Evolutionary conservation across 2,329 filamentous ascomycete species (phyloP).

Genomic region (Phialocephala subalpina): DNA sequence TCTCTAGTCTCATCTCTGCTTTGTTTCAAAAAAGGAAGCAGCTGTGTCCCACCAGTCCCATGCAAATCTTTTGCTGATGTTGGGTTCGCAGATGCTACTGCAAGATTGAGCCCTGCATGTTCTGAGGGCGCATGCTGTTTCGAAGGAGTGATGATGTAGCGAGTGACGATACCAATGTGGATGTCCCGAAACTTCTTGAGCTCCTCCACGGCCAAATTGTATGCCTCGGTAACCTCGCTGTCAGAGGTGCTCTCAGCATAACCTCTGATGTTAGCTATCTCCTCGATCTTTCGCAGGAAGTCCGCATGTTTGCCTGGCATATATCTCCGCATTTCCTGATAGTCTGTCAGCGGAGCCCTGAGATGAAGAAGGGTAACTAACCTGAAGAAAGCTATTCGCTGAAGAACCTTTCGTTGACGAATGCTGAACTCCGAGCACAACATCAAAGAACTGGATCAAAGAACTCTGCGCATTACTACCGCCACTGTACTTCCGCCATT

Average conservation of each 20-base stretch:
- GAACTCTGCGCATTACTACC: conserved; percentile 95
- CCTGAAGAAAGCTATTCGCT: conserved; percentile 35
- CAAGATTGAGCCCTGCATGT: conserved; percentile 51
- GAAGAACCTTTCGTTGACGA: conserved; percentile 46
- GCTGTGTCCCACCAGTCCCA: conserved; percentile 85
- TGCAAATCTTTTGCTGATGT: conserved; percentile 57
- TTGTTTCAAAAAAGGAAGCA: conserved; percentile 91
- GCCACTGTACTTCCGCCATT: conserved; percentile 82
- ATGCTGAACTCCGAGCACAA: conserved; percentile 86
- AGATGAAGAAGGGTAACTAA: conserved; percentile 15
- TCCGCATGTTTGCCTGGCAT: conserved; percentile 87
- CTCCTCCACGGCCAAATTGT: conserved; percentile 78
- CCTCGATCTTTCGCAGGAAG: conserved; percentile 76
- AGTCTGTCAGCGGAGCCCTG: conserved; percentile 9
- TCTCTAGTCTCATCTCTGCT: conserved; percentile 82
- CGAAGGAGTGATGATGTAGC: conserved; percentile 88
- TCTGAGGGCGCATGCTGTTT: conserved; percentile 52
- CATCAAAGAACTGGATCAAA: conserved; percentile 91
- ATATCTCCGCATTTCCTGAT: conserved; percentile 78
- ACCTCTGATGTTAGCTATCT: conserved; percentile 76
- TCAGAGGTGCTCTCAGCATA: conserved; percentile 61
- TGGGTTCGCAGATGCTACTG: conserved; percentile 40
- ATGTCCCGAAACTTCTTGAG: conserved; percentile 81
- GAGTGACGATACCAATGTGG: conserved; percentile 88
- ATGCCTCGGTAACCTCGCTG: conserved; percentile 64